phyloP scores from a whole-genome alignment of 108 stramenopile genomes.

The Bacterosira constricta region DNA sequence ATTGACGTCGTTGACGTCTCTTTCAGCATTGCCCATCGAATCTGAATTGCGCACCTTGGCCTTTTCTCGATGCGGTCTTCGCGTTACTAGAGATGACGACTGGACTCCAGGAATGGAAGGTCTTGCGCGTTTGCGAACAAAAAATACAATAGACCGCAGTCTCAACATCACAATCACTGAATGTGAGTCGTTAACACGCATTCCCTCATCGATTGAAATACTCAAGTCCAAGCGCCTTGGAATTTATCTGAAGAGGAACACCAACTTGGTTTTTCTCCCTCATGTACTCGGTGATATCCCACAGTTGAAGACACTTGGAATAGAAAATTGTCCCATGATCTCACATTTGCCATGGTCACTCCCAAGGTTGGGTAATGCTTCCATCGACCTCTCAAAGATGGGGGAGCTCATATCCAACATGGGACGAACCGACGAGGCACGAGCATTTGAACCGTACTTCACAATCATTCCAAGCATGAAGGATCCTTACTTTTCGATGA shows the following conservation, averaged over 20 bases:
- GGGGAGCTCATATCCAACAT: neutral
- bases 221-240: neutral
- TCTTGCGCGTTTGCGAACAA: neutral
- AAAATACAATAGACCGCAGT: neutral
- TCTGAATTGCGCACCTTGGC: neutral
- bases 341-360: neutral
- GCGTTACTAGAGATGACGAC: neutral
- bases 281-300: neutral
- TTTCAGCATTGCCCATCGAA: neutral
- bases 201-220: neutral
- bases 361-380: neutral
- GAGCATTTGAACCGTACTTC: neutral
- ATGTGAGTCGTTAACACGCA: neutral
- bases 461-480: neutral
- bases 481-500: neutral
- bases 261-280: neutral
- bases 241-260: slow-evolving; percentile 1
- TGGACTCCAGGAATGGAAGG: neutral
- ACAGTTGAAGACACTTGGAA: neutral
- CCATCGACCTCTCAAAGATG: neutral
- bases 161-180: neutral
- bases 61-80: neutral
- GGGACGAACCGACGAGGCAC: neutral
- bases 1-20: neutral
- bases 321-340: neutral